Evolutionary conservation across 495 filamentous ascomycete species (phyloP).

Genomic region (Penicillium canescens): DNA sequence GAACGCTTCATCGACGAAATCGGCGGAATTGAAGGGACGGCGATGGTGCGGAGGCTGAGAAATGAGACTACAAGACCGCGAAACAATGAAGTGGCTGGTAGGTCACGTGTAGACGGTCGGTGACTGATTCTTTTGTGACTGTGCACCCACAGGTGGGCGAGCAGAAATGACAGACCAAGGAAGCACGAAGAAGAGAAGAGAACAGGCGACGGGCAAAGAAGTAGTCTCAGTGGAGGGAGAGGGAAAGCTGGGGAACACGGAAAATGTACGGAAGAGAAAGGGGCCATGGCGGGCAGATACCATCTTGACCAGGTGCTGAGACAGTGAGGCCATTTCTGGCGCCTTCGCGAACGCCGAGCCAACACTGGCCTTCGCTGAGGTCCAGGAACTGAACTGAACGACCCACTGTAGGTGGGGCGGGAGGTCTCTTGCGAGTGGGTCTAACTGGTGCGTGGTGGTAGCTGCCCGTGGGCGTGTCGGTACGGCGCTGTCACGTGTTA

Average conservation of each 20-base stretch:
- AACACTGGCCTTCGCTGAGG: too few relatives aligned
- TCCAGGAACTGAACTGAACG: too few relatives aligned
- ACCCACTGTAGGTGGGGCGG: too few relatives aligned
- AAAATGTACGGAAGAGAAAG: slow-evolving; percentile 2
- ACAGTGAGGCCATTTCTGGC: slow-evolving; percentile 5
- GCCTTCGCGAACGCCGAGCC: too few relatives aligned
- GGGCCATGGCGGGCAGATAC: not conserved
- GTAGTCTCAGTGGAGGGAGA: not conserved
- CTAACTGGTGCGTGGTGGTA: slow-evolving; percentile 5
- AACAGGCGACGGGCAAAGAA: not conserved
- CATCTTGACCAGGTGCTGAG: not conserved
- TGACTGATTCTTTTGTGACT: too few relatives aligned
- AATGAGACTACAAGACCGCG: too few relatives aligned
- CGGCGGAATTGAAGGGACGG: not conserved
- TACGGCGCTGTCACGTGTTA: not conserved
- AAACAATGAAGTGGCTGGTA: too few relatives aligned
- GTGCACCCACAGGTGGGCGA: not conserved
- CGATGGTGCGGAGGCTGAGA: not conserved
- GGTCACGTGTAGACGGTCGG: too few relatives aligned
- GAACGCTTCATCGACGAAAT: slow-evolving; percentile 7
- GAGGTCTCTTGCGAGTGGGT: slow-evolving; percentile 2
- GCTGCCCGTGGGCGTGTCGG: not conserved
- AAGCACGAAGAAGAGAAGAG: not conserved
- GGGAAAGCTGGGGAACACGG: not conserved
- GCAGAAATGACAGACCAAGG: not conserved